Conservation (phyloP, 495 filamentous ascomycete species). For the Amorphotheca resinae region DNA sequence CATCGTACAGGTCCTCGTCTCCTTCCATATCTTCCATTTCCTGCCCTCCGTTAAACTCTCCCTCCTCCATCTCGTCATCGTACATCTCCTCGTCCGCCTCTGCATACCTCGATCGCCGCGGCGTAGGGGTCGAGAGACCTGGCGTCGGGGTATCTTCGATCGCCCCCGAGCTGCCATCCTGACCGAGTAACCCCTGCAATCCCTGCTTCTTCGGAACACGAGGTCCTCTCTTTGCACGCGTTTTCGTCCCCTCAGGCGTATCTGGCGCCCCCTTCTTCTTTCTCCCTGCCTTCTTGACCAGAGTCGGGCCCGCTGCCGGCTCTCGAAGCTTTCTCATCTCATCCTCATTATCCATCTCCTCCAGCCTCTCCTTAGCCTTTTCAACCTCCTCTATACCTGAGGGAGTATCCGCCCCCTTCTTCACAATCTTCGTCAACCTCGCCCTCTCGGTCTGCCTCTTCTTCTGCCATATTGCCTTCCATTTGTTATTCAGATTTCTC, state of each 20-base stretch:
- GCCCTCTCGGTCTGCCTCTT: slow-evolving; percentile 5
- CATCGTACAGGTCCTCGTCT: not conserved
- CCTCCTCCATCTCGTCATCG: slow-evolving; percentile 2
- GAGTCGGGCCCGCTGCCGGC: not conserved
- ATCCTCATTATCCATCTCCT: slow-evolving; percentile 8
- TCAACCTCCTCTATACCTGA: not conserved
- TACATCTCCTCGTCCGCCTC: slow-evolving; percentile 2
- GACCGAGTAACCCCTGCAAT: not conserved
- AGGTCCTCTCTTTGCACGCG: not conserved
- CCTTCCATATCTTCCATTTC: not conserved
- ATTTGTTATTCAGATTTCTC: slow-evolving; percentile 1
- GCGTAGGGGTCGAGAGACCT: not conserved
- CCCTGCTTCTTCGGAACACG: not conserved
- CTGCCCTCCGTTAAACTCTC: not conserved
- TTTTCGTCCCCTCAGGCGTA: not conserved
- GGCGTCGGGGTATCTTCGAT: not conserved
- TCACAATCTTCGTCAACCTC: not conserved
- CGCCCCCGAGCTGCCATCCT: no score
- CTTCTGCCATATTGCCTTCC: slow-evolving; percentile 1
- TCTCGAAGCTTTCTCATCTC: not conserved
- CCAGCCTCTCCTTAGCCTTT: slow-evolving; percentile 3
- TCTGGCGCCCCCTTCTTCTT: not conserved
- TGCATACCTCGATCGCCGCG: not conserved
- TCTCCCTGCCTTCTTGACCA: not conserved
- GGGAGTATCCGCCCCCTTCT: not conserved